Evolutionary conservation across 192 early-diverging fungal species (phyloP).

Genomic region (Coemansia umbellata): DNA sequence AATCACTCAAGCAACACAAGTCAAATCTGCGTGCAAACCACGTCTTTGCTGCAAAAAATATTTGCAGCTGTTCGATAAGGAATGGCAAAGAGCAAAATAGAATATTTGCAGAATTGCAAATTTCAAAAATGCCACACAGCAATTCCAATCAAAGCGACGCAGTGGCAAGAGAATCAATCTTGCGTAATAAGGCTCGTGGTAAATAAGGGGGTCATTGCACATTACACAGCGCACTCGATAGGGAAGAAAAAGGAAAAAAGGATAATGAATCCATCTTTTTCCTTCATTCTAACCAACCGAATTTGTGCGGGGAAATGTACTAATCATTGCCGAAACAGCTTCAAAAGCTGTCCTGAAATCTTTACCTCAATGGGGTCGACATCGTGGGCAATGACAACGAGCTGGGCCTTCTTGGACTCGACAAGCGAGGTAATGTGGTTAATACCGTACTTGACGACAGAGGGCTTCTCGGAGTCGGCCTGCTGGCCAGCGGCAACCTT

Average conservation of each 20-base stretch:
- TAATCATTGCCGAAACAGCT: slow-evolving; percentile 6
- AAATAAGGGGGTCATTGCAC: slow-evolving; percentile 47
- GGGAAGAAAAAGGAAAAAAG: background rate
- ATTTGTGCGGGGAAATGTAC: slow-evolving; percentile 10
- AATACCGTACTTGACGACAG: slow-evolving; percentile 98
- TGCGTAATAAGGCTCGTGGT: no score
- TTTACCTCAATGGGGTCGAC: slow-evolving; percentile 96
- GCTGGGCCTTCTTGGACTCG: slow-evolving; percentile 98
- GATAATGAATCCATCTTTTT: background rate
- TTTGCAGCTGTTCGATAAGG: no score
- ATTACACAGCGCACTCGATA: slow-evolving; percentile 20
- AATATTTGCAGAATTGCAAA: no score
- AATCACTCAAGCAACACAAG: no score
- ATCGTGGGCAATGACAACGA: slow-evolving; percentile 99
- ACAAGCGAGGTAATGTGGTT: slow-evolving; percentile 98
- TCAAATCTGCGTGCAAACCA: no score
- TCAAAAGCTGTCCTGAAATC: background rate
- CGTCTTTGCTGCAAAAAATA: no score
- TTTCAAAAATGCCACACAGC: no score
- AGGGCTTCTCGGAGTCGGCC: slow-evolving; percentile 90
- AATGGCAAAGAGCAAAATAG: no score
- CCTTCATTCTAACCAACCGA: background rate
- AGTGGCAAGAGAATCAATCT: no score
- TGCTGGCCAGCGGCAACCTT: slow-evolving; percentile 84
- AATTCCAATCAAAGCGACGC: no score